Base-by-base conservation (phyloP, 108 stramenopile species). In the Nitzschia putrida region DNA sequence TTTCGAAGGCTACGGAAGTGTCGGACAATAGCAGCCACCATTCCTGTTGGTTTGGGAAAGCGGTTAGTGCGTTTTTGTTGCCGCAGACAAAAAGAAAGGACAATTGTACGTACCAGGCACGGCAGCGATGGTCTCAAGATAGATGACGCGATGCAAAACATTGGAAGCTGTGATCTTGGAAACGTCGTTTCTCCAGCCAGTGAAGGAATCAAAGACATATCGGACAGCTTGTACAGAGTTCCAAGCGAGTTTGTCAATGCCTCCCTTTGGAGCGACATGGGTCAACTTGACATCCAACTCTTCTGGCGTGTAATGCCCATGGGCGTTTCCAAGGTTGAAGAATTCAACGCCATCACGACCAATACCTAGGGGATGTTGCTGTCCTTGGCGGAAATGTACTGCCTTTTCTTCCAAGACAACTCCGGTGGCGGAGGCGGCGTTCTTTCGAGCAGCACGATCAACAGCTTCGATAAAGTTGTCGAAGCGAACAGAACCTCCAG, bases 1-100 rank as follows among this genome's bases (percentile, higher is more conserved):
- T 77, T 86, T 22, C 97, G 91, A 11, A 99, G 79, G 8, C 91
- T 91, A 9, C 72, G 69, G 71, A 98, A 92, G 65, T 99, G 98
- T 12, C 98, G 83, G 45, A 90, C 72, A 61, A 92, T 91, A 18
- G 91, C 93, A 8, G 90, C 91, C 20, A 92, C 87, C 81, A 93
- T 88, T 18, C 72, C 69, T 55, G 23, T 24, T 55, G 29, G 29
- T 34, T 34, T 4, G 29, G 4, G 29, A 34, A 34, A 34, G 1
- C 29, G 29, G 29, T 34, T 34, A 34, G 29, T 3, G 1, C 4
- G 29, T 34, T 34, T 34, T 34, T 34, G 29, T 1, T 34, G 1
- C 29, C 29, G n/a, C n/a, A n/a, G n/a, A n/a, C n/a, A n/a, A n/a
- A n/a, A n/a, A 34, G 29, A 34, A 1, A 34, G 4, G 29, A 34